phyloP scores from a whole-genome alignment of 2,329 filamentous ascomycete genomes.

The Colletotrichum spinosum region DNA sequence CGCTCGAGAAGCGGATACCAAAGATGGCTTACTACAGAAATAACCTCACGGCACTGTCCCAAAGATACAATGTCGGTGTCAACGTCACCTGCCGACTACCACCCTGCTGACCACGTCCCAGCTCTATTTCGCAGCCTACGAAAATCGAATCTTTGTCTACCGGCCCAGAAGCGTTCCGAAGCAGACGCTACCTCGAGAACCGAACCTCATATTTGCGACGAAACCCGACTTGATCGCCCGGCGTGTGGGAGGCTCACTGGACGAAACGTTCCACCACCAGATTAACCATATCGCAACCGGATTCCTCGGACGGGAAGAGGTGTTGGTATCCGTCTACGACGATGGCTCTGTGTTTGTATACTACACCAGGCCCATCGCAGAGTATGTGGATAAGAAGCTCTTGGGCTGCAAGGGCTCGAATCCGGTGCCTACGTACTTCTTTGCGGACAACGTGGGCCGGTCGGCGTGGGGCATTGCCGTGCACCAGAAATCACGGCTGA shows the following conservation, averaged over 20 bases:
- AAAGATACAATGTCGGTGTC: conserved; percentile 63
- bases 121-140: conserved; percentile 72
- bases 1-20: conserved; percentile 38
- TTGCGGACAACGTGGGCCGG: conserved; percentile 78
- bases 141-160: conserved; percentile 68
- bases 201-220: conserved; percentile 64
- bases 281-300: conserved; percentile 78
- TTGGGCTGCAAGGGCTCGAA: conserved; percentile 28
- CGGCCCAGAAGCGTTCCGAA: conserved; percentile 57
- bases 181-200: conserved; percentile 60
- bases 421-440: conserved; percentile 64
- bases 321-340: conserved; percentile 76
- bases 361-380: conserved; percentile 67
- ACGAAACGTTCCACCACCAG: conserved; percentile 64
- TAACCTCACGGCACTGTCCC: conserved; percentile 70
- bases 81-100: not conserved
- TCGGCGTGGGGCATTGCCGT: conserved; percentile 93
- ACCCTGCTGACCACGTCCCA: conserved; percentile 41
- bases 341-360: conserved; percentile 82
- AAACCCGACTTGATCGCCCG: conserved; percentile 53
- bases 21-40: conserved; percentile 56
- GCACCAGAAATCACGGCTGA: conserved; percentile 82
- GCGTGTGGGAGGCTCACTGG: conserved; percentile 64
- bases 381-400: conserved; percentile 51
- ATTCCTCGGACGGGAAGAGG: conserved; percentile 76